Evolutionary conservation across 2,329 filamentous ascomycete genomes (phyloP).

Genomic region (Davidsoniella virescens): DNA sequence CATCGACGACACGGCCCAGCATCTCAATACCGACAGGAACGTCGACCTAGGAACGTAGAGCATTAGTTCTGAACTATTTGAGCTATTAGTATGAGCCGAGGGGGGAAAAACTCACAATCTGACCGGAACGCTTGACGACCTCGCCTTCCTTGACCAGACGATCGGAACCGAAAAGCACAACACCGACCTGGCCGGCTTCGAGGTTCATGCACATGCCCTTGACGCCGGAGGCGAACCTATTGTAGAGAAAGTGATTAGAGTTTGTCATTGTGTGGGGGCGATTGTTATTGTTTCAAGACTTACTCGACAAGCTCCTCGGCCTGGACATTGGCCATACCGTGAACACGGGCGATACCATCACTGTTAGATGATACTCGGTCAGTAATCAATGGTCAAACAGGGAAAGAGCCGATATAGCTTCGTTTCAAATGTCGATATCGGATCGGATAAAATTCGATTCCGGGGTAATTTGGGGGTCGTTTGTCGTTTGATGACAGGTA

Average conservation of each 20-base stretch:
- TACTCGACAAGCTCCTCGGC: constrained; percentile 99
- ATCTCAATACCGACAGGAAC: constrained; percentile 84
- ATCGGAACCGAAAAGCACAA: constrained; percentile 99
- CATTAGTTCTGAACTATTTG: neutral
- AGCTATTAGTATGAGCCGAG: constrained; percentile 1
- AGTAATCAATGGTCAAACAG: neutral
- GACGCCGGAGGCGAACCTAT: constrained; percentile 94
- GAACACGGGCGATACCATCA: constrained; percentile 99
- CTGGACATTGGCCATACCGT: constrained; percentile 99
- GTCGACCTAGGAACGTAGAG: constrained; percentile 53
- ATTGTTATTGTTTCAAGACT: constrained; percentile 26
- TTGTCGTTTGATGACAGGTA: neutral
- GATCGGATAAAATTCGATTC: neutral
- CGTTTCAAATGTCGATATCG: too few species aligned
- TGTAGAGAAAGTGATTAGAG: neutral
- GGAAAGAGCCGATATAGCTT: neutral
- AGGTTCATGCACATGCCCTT: constrained; percentile 99
- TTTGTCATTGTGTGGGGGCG: too few species aligned
- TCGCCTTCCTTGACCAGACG: constrained; percentile 99
- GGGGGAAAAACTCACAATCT: constrained; percentile 60
- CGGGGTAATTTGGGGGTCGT: neutral
- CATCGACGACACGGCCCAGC: constrained; percentile 95
- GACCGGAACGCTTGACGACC: constrained; percentile 97
- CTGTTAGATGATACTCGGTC: constrained; percentile 28
- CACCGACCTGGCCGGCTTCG: constrained; percentile 99